Evolutionary conservation across 345 rosid genomes (phyloP).

Genomic region (Brassica napus): DNA sequence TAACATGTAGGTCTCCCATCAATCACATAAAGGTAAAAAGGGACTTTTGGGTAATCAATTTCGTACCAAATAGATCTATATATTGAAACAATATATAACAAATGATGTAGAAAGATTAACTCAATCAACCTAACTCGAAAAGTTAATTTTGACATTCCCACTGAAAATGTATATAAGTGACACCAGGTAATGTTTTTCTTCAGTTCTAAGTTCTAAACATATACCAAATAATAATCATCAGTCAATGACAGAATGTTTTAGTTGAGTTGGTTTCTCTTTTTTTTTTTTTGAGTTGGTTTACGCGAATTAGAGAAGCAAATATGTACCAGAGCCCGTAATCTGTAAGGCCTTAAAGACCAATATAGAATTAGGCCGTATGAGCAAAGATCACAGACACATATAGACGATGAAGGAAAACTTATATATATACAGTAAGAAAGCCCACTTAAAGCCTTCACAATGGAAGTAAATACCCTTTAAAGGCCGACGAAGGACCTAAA

Average conservation of each 20-base stretch:
- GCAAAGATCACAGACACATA: not conserved
- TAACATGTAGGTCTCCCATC: conserved; percentile 21
- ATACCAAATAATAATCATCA: not conserved
- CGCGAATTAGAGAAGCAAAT: not conserved
- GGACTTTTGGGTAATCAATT: conserved; percentile 5
- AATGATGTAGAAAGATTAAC: not conserved
- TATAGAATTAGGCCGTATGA: not conserved
- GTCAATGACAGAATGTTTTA: too few species aligned
- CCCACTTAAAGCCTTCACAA: not conserved
- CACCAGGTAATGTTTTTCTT: not conserved
- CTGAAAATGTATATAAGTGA: not conserved
- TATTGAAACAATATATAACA: not conserved
- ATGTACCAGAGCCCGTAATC: not conserved
- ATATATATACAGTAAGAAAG: not conserved
- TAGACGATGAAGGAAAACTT: not conserved
- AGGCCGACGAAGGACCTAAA: not conserved
- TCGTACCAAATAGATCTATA: conserved; percentile 11
- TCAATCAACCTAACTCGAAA: not conserved
- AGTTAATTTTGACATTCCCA: not conserved
- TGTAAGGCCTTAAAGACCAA: not conserved
- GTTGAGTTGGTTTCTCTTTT: not conserved
- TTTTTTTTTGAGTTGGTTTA: not conserved
- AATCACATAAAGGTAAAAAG: conserved; percentile 28
- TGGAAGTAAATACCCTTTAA: not conserved
- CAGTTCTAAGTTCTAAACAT: not conserved